Conservation (phyloP, 1,284 basidiomycete species). For the Ganoderma sp. region DNA sequence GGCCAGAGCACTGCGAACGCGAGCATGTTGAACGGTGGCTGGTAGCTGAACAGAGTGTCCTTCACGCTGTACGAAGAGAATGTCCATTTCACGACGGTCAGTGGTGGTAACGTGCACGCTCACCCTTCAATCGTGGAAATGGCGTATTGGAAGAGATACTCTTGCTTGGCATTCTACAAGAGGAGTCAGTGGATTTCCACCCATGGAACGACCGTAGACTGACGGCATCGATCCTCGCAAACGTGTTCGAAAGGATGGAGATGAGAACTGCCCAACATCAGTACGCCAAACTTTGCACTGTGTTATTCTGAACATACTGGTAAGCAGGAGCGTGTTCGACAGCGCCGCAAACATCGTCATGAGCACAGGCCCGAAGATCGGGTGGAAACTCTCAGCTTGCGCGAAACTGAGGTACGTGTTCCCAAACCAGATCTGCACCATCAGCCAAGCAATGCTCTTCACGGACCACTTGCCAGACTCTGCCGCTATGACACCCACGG, state of each 20-base stretch:
- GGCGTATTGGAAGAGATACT: constrained; percentile 89
- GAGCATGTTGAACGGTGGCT: constrained; percentile 84
- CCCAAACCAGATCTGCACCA: constrained; percentile 86
- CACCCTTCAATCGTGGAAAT: constrained; percentile 90
- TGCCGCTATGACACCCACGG: constrained; percentile 40
- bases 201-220: constrained; percentile 35
- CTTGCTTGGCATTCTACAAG: constrained; percentile 81
- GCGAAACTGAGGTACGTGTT: constrained; percentile 76
- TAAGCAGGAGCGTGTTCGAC: constrained; percentile 79
- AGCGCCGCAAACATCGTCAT: constrained; percentile 87
- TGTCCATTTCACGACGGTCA: background rate
- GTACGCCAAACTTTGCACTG: background rate
- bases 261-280: constrained; percentile 37
- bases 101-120: constrained; percentile 30
- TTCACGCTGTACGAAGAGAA: constrained; percentile 64
- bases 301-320: constrained; percentile 56
- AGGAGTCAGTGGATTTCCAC: constrained; percentile 2
- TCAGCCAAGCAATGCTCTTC: constrained; percentile 77
- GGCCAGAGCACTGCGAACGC: constrained; percentile 83
- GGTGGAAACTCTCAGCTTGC: constrained; percentile 80
- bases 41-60: constrained; percentile 90
- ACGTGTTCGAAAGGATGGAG: constrained; percentile 86
- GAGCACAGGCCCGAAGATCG: constrained; percentile 82
- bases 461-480: constrained; percentile 63
- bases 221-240: constrained; percentile 79